Evolutionary conservation across 1,284 basidiomycete species (phyloP), one percentile per base, ranked within the genome.

Genomic region (Fistulinella cinereoalba): DNA sequence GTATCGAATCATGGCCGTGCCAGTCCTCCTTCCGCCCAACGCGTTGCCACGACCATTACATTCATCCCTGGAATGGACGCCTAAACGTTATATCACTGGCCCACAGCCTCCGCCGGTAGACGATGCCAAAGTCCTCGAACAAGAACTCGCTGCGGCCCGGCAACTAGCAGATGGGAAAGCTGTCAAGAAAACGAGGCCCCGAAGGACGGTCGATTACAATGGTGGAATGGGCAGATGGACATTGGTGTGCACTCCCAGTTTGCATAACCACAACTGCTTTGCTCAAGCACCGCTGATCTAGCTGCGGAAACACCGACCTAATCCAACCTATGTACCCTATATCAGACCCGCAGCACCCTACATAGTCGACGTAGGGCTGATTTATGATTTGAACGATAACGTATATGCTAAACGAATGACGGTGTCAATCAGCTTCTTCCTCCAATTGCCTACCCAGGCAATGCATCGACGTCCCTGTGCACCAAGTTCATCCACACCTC

Each of bases 401-500:
- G 53, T 61, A 49, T 51, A 51, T 41, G 44, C 52, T 52, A 43
- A 59, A 48, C 53, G 54, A 52, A 50, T 50, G 24, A 54, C 42
- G 13, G 51, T 42, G 46, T 54, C 45, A 29, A 51, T 54, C 64
- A 97, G 95, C 79, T 98, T 22, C 75, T 98, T 24, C 95, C 95
- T 1, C 88, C 96, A 0, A 85, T 86, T 61, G 95, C 93, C 28
- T 97, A 97, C 65, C 81, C 84, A 15, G 81, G 83, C 47, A 96
- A 97, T 64, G 77, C 88, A 2, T 90, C 92, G 2, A 96, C 92
- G 1, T 97, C 93, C 0, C 74, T 97, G 44, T 93, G 93, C 61
- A 95, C 93, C 36, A 93, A 94, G 64, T 97, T 97, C 58, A 89
- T 97, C 11, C 97, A 99, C 66, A 98, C 95, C 0, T 96, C 93